Conservation (phyloP, 495 filamentous ascomycete species). For the Penicillium daleae region DNA sequence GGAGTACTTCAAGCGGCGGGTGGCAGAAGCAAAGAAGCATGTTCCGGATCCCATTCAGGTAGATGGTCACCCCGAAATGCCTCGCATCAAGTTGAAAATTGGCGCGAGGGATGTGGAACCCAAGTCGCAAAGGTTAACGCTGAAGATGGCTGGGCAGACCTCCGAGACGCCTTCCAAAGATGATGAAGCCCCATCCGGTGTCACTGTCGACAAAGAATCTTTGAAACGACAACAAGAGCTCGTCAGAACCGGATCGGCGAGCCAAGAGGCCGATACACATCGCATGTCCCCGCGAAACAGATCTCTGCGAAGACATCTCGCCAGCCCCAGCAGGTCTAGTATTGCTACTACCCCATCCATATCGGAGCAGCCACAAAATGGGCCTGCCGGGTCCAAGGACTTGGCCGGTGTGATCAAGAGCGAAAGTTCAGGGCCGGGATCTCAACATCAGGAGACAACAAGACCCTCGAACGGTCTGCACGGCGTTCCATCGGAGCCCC, state of each 20-base stretch:
- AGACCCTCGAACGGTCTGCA: conserved; percentile 15
- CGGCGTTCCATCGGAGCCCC: conserved; percentile 5
- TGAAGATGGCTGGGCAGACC: conserved; percentile 46
- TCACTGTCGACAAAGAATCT: conserved; percentile 55
- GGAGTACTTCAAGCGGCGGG: conserved; percentile 64
- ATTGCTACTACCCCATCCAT: conserved; percentile 25
- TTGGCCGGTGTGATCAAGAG: conserved; percentile 11
- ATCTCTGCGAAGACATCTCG: conserved; percentile 23
- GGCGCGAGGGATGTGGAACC: conserved; percentile 60
- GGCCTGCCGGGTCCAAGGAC: conserved; percentile 8
- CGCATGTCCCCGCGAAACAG: conserved; percentile 26
- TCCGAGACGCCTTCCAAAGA: conserved; percentile 33
- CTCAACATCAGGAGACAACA: conserved; percentile 27
- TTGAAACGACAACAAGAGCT: conserved; percentile 51
- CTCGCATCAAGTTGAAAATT: conserved; percentile 71
- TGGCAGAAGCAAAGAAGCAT: conserved; percentile 69
- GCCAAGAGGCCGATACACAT: conserved; percentile 33
- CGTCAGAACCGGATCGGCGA: conserved; percentile 49
- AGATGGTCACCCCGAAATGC: conserved; percentile 48
- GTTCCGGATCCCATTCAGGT: conserved; percentile 68
- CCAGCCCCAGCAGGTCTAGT: conserved; percentile 29
- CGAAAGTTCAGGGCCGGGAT: conserved; percentile 20
- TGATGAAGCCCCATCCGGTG: conserved; percentile 40
- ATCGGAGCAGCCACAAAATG: conserved; percentile 20
- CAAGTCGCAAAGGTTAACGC: conserved; percentile 39